phyloP scores from a whole-genome alignment of 495 filamentous ascomycete genomes.

The Aspergillus sparsus region DNA sequence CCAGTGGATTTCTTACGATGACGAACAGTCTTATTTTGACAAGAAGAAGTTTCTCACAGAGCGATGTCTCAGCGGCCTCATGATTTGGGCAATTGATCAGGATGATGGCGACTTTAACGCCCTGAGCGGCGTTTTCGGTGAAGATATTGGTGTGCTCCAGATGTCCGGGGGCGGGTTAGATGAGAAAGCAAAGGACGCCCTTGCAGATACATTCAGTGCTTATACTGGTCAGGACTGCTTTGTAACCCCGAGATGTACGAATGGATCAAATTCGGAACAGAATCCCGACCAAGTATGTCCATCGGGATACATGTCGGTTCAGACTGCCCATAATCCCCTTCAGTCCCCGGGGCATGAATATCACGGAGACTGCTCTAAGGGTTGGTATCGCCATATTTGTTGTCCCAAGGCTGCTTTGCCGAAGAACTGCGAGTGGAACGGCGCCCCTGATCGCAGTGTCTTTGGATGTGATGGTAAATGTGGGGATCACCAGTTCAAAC shows the following conservation, averaged over 20 bases:
- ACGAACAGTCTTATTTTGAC: conserved; percentile 35
- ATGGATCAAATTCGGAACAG: conserved; percentile 23
- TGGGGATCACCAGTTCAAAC: conserved; percentile 27
- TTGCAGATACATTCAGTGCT: conserved; percentile 15
- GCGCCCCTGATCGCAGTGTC: conserved; percentile 25
- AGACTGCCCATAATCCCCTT: conserved; percentile 27
- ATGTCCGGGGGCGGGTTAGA: conserved; percentile 3
- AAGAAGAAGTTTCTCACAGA: conserved; percentile 26
- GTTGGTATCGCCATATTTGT: conserved; percentile 36
- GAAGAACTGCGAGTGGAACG: conserved; percentile 35
- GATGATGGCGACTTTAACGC: conserved; percentile 8
- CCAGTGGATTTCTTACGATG: conserved; percentile 50
- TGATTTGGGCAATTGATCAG: conserved; percentile 18
- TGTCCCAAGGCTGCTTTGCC: conserved; percentile 35
- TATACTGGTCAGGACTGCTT: conserved; percentile 35
- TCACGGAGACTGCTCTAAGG: conserved; percentile 2
- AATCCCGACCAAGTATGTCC: conserved; percentile 28
- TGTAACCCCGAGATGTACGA: conserved; percentile 22
- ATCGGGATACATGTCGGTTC: conserved; percentile 16
- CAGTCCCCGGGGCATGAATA: conserved; percentile 14
- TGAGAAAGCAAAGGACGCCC: neutral
- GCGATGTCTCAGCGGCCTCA: neutral
- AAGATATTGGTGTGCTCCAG: neutral
- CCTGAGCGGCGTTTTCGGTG: conserved; percentile 2
- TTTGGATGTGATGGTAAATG: conserved; percentile 30